Base-by-base conservation (phyloP, 139 green algal species). In the Chlorella sorokiniana region DNA sequence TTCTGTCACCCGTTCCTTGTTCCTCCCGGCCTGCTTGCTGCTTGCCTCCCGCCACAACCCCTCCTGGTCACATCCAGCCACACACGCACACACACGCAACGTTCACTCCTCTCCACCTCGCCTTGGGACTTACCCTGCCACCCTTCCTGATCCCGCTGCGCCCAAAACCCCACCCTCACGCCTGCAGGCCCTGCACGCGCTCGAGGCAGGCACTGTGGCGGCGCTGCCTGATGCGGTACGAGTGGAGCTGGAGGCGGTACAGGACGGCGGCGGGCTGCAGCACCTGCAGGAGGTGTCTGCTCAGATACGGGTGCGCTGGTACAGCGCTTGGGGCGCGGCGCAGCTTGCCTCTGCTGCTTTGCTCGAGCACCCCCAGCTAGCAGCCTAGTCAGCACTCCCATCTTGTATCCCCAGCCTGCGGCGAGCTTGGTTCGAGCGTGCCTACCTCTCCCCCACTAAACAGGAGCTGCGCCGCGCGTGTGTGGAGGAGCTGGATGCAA, bases 211-310 rank as follows among this genome's bases (percentile, higher is more conserved):
- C 69, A 89, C 70, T 54, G 67, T 76, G 27, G 65, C 81, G 0
- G 83, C 82, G 1, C 83, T 98, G 69, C 95, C 95, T 14, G 92
- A 97, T 3, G 81, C 82, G 0, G 77, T 98, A 65, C 70, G 86
- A 20, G 61, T 85, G 2, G 94, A 98, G 75, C 87, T 98, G 54
- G 93, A 95, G 77, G 86, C 93, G 51, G 77, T 98, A 18, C 83
- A 96, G 74, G 68, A 84, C 74, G 89, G 89, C 29, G 94, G 94
- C 3, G 94, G 94, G 1, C 10, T 91, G 31, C 41, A 33, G 37
- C 90, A 97, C 83, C 86, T 97, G n/a, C 85, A 91, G 27, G 92
- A 90, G 52, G 69, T 89, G 44, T 51, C 51, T 8, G 64, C 42
- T 40, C 85, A 92, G 64, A 84, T 92, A 65, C 76, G 78, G 84